Evolutionary conservation across 345 rosid species (phyloP).

Genomic region (Geranium rotundifolium): DNA sequence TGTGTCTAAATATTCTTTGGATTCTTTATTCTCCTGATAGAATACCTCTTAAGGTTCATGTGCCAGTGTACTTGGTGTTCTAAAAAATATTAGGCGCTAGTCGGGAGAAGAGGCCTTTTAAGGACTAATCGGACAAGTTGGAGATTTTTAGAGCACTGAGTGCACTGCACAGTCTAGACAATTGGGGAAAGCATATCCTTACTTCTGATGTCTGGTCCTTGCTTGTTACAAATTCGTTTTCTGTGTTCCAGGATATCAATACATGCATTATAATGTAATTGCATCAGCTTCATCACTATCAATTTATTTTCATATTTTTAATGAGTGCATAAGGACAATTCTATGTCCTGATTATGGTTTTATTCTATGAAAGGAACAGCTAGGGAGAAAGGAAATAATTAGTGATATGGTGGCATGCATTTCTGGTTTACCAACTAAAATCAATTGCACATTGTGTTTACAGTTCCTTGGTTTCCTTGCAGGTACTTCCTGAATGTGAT

Average conservation of each 20-base stretch:
- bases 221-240: not conserved
- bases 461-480: conserved; percentile 8
- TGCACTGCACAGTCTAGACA: too few species aligned
- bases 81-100: too few species aligned
- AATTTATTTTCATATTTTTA: too few species aligned
- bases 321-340: not conserved
- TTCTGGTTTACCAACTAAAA: too few species aligned
- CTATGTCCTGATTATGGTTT: not conserved
- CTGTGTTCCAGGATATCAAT: not conserved
- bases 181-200: not conserved
- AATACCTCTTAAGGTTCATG: too few species aligned
- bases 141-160: too few species aligned
- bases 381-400: too few species aligned
- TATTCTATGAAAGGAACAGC: not conserved
- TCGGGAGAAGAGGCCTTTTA: too few species aligned
- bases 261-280: not conserved
- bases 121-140: too few species aligned
- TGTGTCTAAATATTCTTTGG: not conserved
- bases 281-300: not conserved
- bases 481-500: conserved; percentile 52
- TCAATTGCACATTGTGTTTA: not conserved
- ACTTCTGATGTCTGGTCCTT: not conserved
- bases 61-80: too few species aligned
- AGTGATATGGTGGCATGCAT: too few species aligned
- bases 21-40: too few species aligned